Evolutionary conservation across 2,329 filamentous ascomycete genomes (phyloP), one percentile per base, ranked within the genome.

Genomic region (Exserohilum rostratum): DNA sequence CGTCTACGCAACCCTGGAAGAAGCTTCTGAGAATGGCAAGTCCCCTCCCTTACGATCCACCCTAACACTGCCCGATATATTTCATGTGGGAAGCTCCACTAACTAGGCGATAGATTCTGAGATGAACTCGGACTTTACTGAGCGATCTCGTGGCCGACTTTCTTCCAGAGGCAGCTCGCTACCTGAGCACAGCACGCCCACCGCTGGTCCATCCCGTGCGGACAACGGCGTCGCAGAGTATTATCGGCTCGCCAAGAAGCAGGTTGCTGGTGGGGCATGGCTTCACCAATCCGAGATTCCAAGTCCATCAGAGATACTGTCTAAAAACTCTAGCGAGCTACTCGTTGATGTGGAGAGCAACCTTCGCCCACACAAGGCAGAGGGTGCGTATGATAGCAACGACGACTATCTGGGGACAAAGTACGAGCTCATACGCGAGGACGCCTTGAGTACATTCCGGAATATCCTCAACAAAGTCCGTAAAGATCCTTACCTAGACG

Each of bases 371-470:
- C 69, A 76, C 70, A 65, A 62, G 56, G 48, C 68, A 6, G 52
- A 82, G 0, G 79, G 79, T 0, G 77, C 86, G 0, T 93, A 87
- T 80, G 59, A 74, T 0, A 85, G 80, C 4, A 87, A 84, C 40
- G 80, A 85, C 1, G 78, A 81, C 0, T 96, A 96, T 53, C 78
- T 96, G 0, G 78, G 85, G 29, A 83, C 85, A 0, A 90, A 96
- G 45, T 96, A 95, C 68, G 79, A 85, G 3, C 82, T 96, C 1
- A 80, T 91, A 6, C 83, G 92, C 2, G 89, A 91, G 66, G 91
- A 96, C 68, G 84, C 86, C 0, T 78, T 90, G 3, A 83, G 88
- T 11, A 83, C 87, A 1, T 79, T 96, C 0, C 83, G 91, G 6
- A 82, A 85, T 57, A 87, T 90, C 0, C 82, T 96, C 1, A 75